Base-by-base conservation (phyloP, 2,329 filamentous ascomycete genomes). In the Fusarium sterilihyphosum region DNA sequence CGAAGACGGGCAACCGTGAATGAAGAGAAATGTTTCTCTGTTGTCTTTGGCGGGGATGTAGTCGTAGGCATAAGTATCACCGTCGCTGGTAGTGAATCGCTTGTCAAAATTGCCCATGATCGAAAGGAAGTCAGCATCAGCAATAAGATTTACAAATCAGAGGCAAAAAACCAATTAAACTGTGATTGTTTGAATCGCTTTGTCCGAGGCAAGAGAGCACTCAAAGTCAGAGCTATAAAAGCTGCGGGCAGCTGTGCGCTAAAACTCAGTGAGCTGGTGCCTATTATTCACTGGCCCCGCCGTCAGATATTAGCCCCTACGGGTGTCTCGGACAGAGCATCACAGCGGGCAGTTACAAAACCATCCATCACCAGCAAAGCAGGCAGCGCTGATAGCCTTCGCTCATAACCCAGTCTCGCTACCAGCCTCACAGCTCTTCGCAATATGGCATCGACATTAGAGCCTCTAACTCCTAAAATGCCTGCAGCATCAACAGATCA, bases 1-100 rank as follows among this genome's bases (percentile, higher is more conserved):
- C 5, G 72, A 75, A 8, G 66, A 72, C 5, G 75, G 75, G 37
- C 59, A 77, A 4, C 75, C 75, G 33, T 77, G 75, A 2, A 77
- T 59, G 3, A 77, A 60, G 26, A 77, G 64, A 26, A 77, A 67
- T 1, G 71, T 76, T 9, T 47, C n/a, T 26, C 67, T 74, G 14
- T 8, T 31, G 0, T 33, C 47, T 5, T 58, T 40, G 17, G 62
- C 41, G 8, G 73, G 65, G 5, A 70, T 26, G 13, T 52, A 64
- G 10, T 70, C 65, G 16, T 74, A 77, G 8, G 58, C 44, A n/a
- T 71, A 71, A 3, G 43, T 63, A 5, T 53, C 50, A 3, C 57
- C 67, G 3, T 71, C 67, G 1, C n/a, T 31, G 0, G 62, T 67
- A 13, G 43, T 38, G 8, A 71, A 58, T 3, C 18, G 29, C 6